A percentile compares a stretch with the other conserved stretches of the same genome.
Evolutionary conservation across 2,329 filamentous ascomycete genomes (phyloP).

Genomic region (Scedosporium boydii): DNA sequence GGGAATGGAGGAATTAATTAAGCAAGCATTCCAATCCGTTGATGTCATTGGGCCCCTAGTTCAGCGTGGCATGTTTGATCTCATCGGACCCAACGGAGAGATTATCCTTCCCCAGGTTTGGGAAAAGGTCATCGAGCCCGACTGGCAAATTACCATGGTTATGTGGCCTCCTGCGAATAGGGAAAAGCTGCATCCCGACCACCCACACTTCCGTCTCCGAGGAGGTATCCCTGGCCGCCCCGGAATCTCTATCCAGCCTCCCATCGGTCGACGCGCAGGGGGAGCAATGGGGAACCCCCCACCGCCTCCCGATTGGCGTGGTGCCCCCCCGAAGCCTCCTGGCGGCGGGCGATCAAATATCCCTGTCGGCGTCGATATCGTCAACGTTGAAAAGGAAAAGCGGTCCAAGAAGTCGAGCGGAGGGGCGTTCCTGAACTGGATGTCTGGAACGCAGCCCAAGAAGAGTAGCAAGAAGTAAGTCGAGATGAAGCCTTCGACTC

Average conservation of each 20-base stretch:
- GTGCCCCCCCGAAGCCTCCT: background rate
- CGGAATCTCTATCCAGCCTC: conserved; percentile 2
- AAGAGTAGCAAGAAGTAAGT: conserved; percentile 23
- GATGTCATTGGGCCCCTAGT: conserved; percentile 69
- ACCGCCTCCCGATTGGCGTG: background rate
- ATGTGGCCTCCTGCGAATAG: conserved; percentile 49
- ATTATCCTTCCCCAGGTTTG: conserved; percentile 72
- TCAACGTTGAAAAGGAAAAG: conserved; percentile 9
- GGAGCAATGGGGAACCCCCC: background rate
- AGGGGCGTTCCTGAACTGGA: conserved; percentile 3
- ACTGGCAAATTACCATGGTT: conserved; percentile 45
- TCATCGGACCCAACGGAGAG: conserved; percentile 69
- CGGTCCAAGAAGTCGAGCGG: conserved; percentile 13
- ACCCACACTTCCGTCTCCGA: conserved; percentile 6
- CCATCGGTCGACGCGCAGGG: background rate
- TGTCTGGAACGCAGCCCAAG: conserved; percentile 11
- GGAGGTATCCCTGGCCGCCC: background rate
- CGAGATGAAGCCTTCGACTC: background rate
- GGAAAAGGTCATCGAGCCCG: conserved; percentile 73
- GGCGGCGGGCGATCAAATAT: background rate
- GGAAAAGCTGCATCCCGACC: conserved; percentile 12
- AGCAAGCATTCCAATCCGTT: conserved; percentile 73
- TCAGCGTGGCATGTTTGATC: conserved; percentile 68
- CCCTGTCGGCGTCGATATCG: background rate
- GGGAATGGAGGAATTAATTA: conserved; percentile 82